Evolutionary conservation across 345 rosid species (phyloP), one percentile per base, ranked within the genome.

Genomic region (Kernera saxatilis): DNA sequence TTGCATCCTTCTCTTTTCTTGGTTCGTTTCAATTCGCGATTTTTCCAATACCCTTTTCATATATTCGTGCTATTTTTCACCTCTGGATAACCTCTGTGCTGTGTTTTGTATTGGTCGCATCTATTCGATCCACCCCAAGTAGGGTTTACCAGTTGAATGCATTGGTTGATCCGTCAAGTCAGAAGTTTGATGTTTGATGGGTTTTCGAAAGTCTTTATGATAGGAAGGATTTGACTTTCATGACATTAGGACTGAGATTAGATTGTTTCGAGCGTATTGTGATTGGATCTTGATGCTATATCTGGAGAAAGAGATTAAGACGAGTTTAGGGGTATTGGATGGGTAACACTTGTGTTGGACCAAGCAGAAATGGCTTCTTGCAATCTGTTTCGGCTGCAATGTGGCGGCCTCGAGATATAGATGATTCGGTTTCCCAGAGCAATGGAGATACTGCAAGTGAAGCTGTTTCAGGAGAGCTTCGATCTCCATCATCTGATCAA

Each of bases 331-430:
- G 33, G 17, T 71, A 30, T 62, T 62, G n/a, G 78, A 89, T 91
- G 97, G 97, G 96, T 54, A 91, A 91, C 40, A 83, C 92, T 53
- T 91, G 96, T 68, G 93, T 87, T 29, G 97, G 97, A 69, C 97
- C 96, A 54, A 83, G 75, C 64, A 73, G 78, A 29, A 87, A 84
- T 81, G 79, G 76, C 0, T 85, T 91, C 76, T 64, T 91, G 33
- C 93, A 91, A 74, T 87, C 92, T 9, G 87, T 91, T 68, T 87
- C 93, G 0, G 90, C 91, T 37, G 93, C 90, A 55, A 80, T 91
- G 80, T 91, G 96, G 93, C 76, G 89, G 14, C 79, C 89, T 5
- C 11, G 69, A 50, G 78, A 74, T 41, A 36, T 1, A 10, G 78
- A 74, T 51, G 78, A 74, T 59, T 40, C 72, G 67, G 76, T 81